A percentile compares a stretch with the other conserved stretches of the same genome.
Evolutionary conservation across 768 basidiomycete species (phyloP).

Genomic region (Kwoniella sp.): DNA sequence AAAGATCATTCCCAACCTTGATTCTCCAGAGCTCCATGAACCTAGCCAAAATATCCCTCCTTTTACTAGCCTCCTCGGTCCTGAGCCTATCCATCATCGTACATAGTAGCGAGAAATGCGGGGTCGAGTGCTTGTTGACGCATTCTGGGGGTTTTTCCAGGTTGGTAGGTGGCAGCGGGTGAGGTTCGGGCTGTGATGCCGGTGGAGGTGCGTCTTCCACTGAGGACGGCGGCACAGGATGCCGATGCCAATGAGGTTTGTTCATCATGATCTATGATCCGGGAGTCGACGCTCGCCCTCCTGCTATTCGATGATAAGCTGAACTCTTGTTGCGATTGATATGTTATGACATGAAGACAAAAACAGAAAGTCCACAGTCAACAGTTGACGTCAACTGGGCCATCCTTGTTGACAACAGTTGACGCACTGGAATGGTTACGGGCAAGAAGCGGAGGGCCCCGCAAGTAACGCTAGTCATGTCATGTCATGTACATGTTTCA

Average conservation of each 20-base stretch:
- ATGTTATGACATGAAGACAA: no score
- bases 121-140: conserved; percentile 43
- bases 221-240: conserved; percentile 12
- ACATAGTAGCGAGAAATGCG: conserved; percentile 45
- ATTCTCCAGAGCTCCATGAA: conserved; percentile 88
- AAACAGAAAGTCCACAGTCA: no score
- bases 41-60: conserved; percentile 67
- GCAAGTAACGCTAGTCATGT: no score
- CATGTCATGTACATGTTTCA: no score
- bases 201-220: conserved; percentile 11
- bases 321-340: no score
- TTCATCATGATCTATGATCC: no score
- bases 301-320: no score
- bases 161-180: conserved; percentile 13
- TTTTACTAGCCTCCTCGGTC: conserved; percentile 72
- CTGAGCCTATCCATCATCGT: conserved; percentile 76
- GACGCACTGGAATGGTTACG: no score
- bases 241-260: conserved; percentile 15
- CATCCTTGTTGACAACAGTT: no score
- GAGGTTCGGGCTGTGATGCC: conserved; percentile 27
- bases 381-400: no score
- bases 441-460: no score
- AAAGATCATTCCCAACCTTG: conserved; percentile 82
- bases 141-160: conserved; percentile 47
- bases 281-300: no score